These are phyloP conservation scores for Kwoniella heveanensis DNA, from an alignment of 768 basidiomycete genomes.

Conservation along the genomic window DNA sequence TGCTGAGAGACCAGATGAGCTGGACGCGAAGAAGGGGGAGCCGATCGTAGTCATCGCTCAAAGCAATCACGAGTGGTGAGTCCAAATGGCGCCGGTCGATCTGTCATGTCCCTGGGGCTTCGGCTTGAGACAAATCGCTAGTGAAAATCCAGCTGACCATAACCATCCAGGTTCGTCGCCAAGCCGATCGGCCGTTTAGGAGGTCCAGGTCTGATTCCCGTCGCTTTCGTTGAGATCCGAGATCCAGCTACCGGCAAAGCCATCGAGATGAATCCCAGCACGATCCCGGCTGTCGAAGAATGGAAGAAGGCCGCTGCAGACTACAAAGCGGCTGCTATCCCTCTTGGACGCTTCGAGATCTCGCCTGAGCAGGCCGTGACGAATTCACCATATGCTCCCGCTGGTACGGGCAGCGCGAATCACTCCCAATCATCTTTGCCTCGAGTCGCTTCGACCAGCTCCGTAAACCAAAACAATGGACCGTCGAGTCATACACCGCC, in stretches of 20 bases:
- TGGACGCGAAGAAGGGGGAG: constrained; percentile 92
- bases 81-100: neutral
- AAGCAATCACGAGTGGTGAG: constrained; percentile 94
- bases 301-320: constrained; percentile 95
- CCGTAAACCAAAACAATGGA: constrained; percentile 19
- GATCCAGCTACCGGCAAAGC: constrained; percentile 84
- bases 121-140: no score
- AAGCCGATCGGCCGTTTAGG: constrained; percentile 95
- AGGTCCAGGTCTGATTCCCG: constrained; percentile 94
- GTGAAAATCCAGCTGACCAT: neutral
- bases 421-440: constrained; percentile 18
- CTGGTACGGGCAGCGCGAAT: constrained; percentile 8
- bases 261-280: constrained; percentile 64
- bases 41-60: constrained; percentile 96
- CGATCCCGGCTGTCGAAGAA: constrained; percentile 94
- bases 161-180: constrained; percentile 71
- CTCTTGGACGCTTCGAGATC: constrained; percentile 84
- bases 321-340: constrained; percentile 95
- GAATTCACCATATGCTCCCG: constrained; percentile 43
- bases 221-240: constrained; percentile 93
- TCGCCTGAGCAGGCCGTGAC: constrained; percentile 56
- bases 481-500: constrained; percentile 3
- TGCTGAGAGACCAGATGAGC: constrained; percentile 94
- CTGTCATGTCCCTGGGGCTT: no score
- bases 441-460: constrained; percentile 25